These are phyloP conservation scores for Zizania palustris DNA, from an alignment of 202 grass and related monocot species.

Conservation along the genomic window DNA sequence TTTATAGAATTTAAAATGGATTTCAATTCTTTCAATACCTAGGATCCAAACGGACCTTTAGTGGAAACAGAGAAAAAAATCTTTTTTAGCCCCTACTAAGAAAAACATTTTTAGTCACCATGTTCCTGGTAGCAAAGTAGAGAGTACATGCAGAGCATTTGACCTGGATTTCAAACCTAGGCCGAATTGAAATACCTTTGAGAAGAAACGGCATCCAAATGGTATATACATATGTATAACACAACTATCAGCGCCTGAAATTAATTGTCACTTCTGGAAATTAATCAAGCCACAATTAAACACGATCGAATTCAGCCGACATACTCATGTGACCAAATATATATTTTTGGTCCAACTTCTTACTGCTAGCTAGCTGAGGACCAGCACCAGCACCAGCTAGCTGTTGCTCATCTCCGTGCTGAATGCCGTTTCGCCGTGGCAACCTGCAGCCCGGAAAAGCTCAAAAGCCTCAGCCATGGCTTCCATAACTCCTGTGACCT, in stretches of 20 bases:
- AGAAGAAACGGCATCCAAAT: too few species aligned
- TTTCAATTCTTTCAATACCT: too few species aligned
- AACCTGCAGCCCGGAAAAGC: neutral
- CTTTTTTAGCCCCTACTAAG: too few species aligned
- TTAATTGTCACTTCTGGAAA: neutral
- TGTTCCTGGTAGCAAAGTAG: neutral
- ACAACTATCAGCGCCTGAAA: neutral
- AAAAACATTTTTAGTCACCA: neutral
- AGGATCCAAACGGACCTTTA: too few species aligned
- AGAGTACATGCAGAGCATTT: neutral
- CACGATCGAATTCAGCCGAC: neutral
- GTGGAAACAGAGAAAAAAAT: too few species aligned
- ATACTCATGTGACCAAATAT: conserved; percentile 21
- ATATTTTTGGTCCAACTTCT: neutral
- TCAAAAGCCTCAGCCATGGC: too few species aligned
- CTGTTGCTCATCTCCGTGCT: neutral
- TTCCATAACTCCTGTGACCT: conserved; percentile 18
- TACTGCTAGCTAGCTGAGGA: too few species aligned
- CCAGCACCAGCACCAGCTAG: conserved; percentile 26
- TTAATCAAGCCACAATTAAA: neutral
- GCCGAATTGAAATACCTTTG: too few species aligned
- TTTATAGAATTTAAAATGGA: too few species aligned
- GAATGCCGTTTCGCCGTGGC: conserved; percentile 35
- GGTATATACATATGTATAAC: too few species aligned
- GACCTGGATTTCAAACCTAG: too few species aligned